These are phyloP conservation scores for Porogramme epimiltina DNA, from an alignment of 1,284 basidiomycete genomes.

Conservation along the genomic window DNA sequence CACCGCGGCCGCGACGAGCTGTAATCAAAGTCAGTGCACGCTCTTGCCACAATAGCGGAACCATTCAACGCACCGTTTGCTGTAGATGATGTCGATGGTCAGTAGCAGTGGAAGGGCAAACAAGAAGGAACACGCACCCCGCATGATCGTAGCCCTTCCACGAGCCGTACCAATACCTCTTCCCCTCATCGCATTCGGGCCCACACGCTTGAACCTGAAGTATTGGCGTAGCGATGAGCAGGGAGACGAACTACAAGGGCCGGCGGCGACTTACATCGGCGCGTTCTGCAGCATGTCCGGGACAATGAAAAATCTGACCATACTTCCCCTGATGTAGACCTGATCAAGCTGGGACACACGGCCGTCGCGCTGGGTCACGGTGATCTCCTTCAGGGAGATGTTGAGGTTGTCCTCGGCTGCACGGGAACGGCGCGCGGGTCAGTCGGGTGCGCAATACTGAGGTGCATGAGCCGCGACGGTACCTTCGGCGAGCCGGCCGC, in stretches of 20 bases:
- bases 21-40: constrained; percentile 18
- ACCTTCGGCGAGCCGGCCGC: constrained; percentile 98
- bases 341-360: constrained; percentile 99
- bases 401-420: constrained; percentile 98
- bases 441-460: neutral
- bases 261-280: constrained; percentile 80
- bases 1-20: constrained; percentile 86
- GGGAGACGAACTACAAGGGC: neutral
- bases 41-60: neutral
- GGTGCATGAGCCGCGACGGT: constrained; percentile 13
- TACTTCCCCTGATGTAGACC: constrained; percentile 98
- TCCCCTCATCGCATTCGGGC: constrained; percentile 98
- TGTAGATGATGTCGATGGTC: constrained; percentile 31
- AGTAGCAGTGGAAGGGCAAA: constrained; percentile 18
- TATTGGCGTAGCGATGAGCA: neutral
- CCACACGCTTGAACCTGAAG: constrained; percentile 95
- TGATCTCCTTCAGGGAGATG: constrained; percentile 95
- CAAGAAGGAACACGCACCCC: constrained; percentile 55
- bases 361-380: constrained; percentile 96
- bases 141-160: constrained; percentile 95
- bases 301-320: constrained; percentile 98
- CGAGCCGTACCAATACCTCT: constrained; percentile 98
- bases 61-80: constrained; percentile 58
- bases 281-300: constrained; percentile 99
- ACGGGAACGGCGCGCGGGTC: constrained; percentile 16